Percentiles rank a stretch among this genome's conserved stretches.
Evolutionary conservation across 1,284 basidiomycete genomes (phyloP).

Genomic region (Veloporphyrellus conicus): DNA sequence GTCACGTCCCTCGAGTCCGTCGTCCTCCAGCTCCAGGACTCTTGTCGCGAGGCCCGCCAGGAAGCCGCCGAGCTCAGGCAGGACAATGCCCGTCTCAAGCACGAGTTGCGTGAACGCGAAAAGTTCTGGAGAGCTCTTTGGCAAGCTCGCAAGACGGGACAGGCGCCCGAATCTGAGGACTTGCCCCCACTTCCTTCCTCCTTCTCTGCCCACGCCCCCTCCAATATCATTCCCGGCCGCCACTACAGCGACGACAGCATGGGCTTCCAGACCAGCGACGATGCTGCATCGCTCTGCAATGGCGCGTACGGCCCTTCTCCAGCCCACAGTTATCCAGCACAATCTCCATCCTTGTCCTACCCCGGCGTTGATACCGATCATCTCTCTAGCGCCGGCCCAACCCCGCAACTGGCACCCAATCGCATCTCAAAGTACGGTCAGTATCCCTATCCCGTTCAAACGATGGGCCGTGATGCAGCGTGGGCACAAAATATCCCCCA

Average conservation of each 20-base stretch:
- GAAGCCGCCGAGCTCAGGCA: conserved; percentile 57
- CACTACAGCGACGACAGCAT: conserved; percentile 40
- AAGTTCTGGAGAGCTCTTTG: conserved; percentile 64
- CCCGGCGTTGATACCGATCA: conserved; percentile 39
- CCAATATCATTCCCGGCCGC: conserved; percentile 22
- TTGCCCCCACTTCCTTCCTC: conserved; percentile 49
- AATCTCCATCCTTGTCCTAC: conserved; percentile 49
- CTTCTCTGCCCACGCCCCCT: conserved; percentile 31
- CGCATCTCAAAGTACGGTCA: conserved; percentile 50
- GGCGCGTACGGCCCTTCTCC: conserved; percentile 40
- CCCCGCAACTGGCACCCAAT: conserved; percentile 37
- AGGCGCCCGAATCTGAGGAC: conserved; percentile 53
- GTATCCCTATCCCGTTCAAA: conserved; percentile 52
- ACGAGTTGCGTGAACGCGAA: conserved; percentile 66
- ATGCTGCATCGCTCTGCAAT: conserved; percentile 42
- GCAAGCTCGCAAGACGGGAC: conserved; percentile 53
- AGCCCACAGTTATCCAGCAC: conserved; percentile 39
- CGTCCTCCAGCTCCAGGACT: conserved; percentile 75
- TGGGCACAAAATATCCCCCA: conserved; percentile 49
- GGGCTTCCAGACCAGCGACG: conserved; percentile 44
- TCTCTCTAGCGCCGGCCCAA: conserved; percentile 36
- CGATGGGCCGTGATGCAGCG: conserved; percentile 46
- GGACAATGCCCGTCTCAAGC: conserved; percentile 59
- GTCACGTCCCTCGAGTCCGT: conserved; percentile 78
- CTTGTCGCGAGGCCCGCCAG: conserved; percentile 61